Evolutionary conservation across 129 eudicot species (phyloP).

Genomic region (Escallonia herrerae): DNA sequence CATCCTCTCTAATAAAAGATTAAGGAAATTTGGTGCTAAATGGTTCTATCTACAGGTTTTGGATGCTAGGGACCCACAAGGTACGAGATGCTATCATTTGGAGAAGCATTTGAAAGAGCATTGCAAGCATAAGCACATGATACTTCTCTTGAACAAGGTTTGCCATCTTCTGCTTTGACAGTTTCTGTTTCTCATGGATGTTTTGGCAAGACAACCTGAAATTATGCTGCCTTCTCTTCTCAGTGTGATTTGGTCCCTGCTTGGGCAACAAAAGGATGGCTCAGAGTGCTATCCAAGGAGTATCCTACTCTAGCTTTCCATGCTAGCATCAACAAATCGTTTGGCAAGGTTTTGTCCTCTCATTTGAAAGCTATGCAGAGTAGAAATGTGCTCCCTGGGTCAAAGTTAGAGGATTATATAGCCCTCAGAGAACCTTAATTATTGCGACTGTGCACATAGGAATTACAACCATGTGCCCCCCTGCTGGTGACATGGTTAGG

Average conservation of each 20-base stretch:
- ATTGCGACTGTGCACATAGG: no score
- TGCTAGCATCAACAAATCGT: conserved; percentile 91
- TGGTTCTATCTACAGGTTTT: conserved; percentile 46
- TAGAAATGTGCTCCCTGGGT: neutral
- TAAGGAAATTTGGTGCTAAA: neutral
- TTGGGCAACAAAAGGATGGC: conserved; percentile 99
- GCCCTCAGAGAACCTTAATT: no score
- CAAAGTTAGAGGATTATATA: no score
- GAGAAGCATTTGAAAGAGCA: conserved; percentile 92
- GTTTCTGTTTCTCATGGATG: neutral
- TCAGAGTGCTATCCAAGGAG: conserved; percentile 74
- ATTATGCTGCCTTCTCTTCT: neutral
- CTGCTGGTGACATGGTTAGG: no score
- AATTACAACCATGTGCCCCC: no score
- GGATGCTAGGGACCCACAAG: conserved; percentile 98
- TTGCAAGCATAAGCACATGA: conserved; percentile 87
- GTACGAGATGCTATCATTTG: conserved; percentile 91
- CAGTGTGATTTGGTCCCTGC: conserved; percentile 99
- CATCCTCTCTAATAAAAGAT: neutral
- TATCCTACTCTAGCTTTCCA: conserved; percentile 93
- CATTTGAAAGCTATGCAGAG: neutral
- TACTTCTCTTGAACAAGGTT: conserved; percentile 84
- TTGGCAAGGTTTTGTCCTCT: conserved; percentile 63
- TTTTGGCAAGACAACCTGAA: neutral
- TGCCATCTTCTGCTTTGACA: neutral